Evolutionary conservation across 495 filamentous ascomycete genomes (phyloP), one percentile per base, ranked within the genome.

Genomic region (Opeltia flavorubescens): DNA sequence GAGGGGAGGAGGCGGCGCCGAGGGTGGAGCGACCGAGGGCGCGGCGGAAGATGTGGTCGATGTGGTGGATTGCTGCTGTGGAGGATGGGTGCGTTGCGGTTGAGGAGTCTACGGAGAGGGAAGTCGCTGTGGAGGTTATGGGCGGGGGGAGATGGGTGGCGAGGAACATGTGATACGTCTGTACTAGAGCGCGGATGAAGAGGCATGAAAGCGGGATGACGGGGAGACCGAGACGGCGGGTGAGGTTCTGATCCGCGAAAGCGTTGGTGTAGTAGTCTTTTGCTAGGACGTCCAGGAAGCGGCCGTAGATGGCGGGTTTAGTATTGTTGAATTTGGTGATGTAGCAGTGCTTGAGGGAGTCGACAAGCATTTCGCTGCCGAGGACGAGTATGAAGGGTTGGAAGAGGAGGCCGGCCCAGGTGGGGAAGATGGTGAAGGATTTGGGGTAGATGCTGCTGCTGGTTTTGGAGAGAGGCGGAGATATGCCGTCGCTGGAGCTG

Each of bases 231-330:
- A 99, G 72, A 15, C 91, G 81, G 43, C 86, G 83, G 7, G 86
- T 94, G 1, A 99, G 69, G 47, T 84, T 87, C 45, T 86, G 89
- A 36, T 94, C 84, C 0, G 80, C 79, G 58, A 95, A 96, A 8
- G 93, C 91, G 58, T 94, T 88, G 2, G 88, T 87, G 59, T 96
- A 96, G 63, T 99, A 99, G 55, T 99, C 91, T 59, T 95, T 95
- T 39, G 87, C 86, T 13, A 96, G 69, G 2, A 96, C 80, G 57
- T 99, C 91, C 12, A 95, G 69, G 60, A 91, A 95, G 26, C 86
- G 77, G 12, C 74, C 72, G 58, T 99, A 96, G 33, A 99, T 78
- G 2, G 73, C 80, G 17, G 93, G 93, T 33, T 88, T 85, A 43
- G 83, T 84, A 53, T 91, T 93, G 68, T 99, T 99, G 69, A 99